Evolutionary conservation across 768 basidiomycete species (phyloP), one percentile per base, ranked within the genome.

Genomic region (Brasilioporus rufonigricans): DNA sequence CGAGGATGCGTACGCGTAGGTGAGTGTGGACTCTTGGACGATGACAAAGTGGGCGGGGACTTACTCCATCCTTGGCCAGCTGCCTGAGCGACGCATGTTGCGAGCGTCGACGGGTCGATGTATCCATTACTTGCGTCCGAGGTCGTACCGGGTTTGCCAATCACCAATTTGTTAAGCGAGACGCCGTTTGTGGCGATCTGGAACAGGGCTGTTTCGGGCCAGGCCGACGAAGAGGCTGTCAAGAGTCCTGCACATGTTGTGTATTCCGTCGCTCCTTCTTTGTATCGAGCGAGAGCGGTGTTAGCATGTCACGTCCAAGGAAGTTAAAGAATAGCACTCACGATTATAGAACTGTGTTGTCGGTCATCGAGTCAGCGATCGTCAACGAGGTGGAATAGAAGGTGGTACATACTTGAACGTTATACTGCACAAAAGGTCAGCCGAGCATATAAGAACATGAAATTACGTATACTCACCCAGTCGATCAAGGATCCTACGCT

Each of bases 1-100:
- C n/a, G n/a, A n/a, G n/a, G n/a, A 31, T 11, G 29, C 29, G 29
- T 11, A 31, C 29, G 29, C 29, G 11, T n/a, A 11, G 29, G 11
- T 31, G 29, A 31, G 29, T 31, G 5, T 11, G 29, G 6, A 31
- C 11, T 31, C 29, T 31, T 11, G 29, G 5, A 31, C 11, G 29
- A 31, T 31, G 29, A 31, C 29, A 11, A 31, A 31, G 29, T 11
- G 19, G 7, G 39, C 7, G 26, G 8, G 19, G 21, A 73, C 84
- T 73, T 56, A 83, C 83, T 80, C 88, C 89, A 91, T 23, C 87
- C 89, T 67, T 82, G 76, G 12, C 73, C 63, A 31, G 26, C 26
- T 2, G 48, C 38, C 26, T 49, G 26, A 0, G 48, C 13, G 27
- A 89, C 71, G 64, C 89, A 91, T 6, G 67, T 68, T 1, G 82